Percentiles rank a stretch among this genome's conserved stretches.
Evolutionary conservation across 2,329 filamentous ascomycete species (phyloP).

Genomic region (Sporothrix curviconia): DNA sequence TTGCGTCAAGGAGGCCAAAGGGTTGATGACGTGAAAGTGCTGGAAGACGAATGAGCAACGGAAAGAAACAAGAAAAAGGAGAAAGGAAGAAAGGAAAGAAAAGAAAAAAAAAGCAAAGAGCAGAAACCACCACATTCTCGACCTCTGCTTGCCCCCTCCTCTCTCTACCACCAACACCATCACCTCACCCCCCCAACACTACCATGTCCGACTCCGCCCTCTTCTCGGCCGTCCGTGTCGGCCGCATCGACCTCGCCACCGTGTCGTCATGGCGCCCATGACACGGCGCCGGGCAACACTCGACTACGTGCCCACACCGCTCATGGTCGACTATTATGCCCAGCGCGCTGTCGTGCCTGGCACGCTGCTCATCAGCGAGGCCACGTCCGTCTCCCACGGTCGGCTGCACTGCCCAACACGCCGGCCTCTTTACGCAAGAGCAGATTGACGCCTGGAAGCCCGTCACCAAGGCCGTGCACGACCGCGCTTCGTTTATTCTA

Average conservation of each 20-base stretch:
- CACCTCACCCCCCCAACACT: not conserved
- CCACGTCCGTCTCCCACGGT: slow-evolving; percentile 37
- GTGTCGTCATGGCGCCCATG: slow-evolving; percentile 45
- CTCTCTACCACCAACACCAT: not conserved
- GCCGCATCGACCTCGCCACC: slow-evolving; percentile 41
- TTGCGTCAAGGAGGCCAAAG: not conserved
- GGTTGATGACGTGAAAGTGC: no score
- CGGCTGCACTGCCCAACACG: slow-evolving; percentile 36
- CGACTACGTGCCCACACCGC: slow-evolving; percentile 19
- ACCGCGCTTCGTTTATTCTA: slow-evolving; percentile 8
- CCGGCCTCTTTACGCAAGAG: slow-evolving; percentile 49
- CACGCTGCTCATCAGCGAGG: slow-evolving; percentile 36
- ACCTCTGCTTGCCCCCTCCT: not conserved
- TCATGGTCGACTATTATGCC: slow-evolving; percentile 36
- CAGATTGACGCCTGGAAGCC: slow-evolving; percentile 54
- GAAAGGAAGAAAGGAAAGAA: not conserved
- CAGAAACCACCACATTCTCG: not conserved
- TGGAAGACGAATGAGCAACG: no score
- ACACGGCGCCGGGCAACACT: slow-evolving; percentile 44
- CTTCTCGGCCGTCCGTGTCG: slow-evolving; percentile 33
- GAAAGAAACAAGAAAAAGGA: no score
- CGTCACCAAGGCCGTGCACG: slow-evolving; percentile 54
- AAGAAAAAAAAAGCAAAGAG: not conserved
- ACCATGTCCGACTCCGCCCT: slow-evolving; percentile 12
- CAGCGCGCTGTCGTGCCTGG: slow-evolving; percentile 37